Conservation (phyloP, 192 early-diverging fungal species). For the Podila minutissima region DNA sequence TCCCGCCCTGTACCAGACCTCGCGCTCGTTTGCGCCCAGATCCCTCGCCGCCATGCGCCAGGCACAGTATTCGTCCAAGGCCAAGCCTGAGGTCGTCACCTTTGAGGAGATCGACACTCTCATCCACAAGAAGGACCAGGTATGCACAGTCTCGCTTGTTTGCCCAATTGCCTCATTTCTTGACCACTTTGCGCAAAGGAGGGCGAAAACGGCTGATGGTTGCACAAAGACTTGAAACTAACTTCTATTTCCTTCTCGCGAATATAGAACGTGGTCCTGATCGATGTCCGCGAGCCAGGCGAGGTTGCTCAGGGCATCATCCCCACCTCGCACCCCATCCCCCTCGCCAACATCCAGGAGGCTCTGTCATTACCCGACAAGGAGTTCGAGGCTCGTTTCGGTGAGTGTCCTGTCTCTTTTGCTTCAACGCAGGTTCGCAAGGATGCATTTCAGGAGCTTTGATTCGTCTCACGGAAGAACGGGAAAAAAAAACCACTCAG, state of each 20-base stretch:
- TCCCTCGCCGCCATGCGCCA: slow-evolving; percentile 40
- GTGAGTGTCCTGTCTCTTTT: slow-evolving; percentile 6
- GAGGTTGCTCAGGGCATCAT: slow-evolving; percentile 70
- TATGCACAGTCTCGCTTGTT: neutral
- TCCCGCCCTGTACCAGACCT: slow-evolving; percentile 50
- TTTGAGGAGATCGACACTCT: slow-evolving; percentile 48
- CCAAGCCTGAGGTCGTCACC: slow-evolving; percentile 42
- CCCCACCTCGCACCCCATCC: slow-evolving; percentile 74
- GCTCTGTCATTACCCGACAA: slow-evolving; percentile 53
- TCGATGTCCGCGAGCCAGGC: slow-evolving; percentile 75
- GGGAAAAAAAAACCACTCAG: no score
- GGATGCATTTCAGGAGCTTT: no score
- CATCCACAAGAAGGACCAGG: slow-evolving; percentile 36
- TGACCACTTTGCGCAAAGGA: neutral
- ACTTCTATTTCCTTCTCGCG: neutral
- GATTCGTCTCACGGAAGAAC: no score
- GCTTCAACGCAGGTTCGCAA: no score
- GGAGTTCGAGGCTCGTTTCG: slow-evolving; percentile 51
- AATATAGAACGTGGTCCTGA: slow-evolving; percentile 59
- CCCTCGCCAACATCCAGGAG: slow-evolving; percentile 66
- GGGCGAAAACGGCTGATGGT: no score
- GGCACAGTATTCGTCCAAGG: slow-evolving; percentile 26
- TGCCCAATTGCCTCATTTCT: neutral
- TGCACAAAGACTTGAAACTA: no score
- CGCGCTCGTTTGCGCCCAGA: slow-evolving; percentile 38